Evolutionary conservation across 2,329 filamentous ascomycete species (phyloP).

Genomic region (Dothiorella sarmentorum): DNA sequence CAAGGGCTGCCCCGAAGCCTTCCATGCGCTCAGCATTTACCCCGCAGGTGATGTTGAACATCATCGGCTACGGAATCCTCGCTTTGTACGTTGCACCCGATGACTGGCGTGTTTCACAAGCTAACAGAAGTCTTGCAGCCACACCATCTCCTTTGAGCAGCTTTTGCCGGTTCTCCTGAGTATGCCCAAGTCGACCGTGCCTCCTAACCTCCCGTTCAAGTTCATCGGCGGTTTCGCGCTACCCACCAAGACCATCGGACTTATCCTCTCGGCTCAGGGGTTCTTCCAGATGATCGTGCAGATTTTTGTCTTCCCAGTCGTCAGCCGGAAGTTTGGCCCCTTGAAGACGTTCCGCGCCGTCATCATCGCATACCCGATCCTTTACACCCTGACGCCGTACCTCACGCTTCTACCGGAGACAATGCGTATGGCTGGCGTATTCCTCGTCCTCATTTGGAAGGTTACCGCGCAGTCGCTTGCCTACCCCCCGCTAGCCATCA

Average conservation of each 20-base stretch:
- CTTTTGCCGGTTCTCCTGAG: slow-evolving; percentile 89
- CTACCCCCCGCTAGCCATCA: slow-evolving; percentile 85
- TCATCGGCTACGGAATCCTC: slow-evolving; percentile 84
- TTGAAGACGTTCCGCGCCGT: slow-evolving; percentile 79
- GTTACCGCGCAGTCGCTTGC: slow-evolving; percentile 89
- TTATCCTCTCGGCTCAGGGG: slow-evolving; percentile 85
- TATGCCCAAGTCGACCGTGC: slow-evolving; percentile 53
- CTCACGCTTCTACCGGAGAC: slow-evolving; percentile 74
- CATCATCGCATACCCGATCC: slow-evolving; percentile 76
- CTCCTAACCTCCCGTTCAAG: slow-evolving; percentile 71
- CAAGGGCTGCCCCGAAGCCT: slow-evolving; percentile 24
- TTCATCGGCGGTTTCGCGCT: slow-evolving; percentile 86
- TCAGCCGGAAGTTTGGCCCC: slow-evolving; percentile 72
- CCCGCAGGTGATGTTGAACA: slow-evolving; percentile 78
- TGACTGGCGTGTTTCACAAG: slow-evolving; percentile 21
- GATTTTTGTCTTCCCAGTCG: slow-evolving; percentile 75
- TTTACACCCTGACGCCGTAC: slow-evolving; percentile 87
- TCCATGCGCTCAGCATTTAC: slow-evolving; percentile 65
- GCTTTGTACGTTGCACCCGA: slow-evolving; percentile 71
- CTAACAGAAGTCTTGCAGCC: slow-evolving; percentile 53
- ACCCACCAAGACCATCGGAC: slow-evolving; percentile 76
- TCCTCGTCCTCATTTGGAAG: slow-evolving; percentile 79
- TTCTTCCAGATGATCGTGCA: slow-evolving; percentile 86
- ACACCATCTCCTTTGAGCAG: slow-evolving; percentile 95
- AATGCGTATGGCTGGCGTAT: slow-evolving; percentile 71